phyloP scores from a whole-genome alignment of 2,329 filamentous ascomycete genomes.

The Dothiorella sarmentorum region DNA sequence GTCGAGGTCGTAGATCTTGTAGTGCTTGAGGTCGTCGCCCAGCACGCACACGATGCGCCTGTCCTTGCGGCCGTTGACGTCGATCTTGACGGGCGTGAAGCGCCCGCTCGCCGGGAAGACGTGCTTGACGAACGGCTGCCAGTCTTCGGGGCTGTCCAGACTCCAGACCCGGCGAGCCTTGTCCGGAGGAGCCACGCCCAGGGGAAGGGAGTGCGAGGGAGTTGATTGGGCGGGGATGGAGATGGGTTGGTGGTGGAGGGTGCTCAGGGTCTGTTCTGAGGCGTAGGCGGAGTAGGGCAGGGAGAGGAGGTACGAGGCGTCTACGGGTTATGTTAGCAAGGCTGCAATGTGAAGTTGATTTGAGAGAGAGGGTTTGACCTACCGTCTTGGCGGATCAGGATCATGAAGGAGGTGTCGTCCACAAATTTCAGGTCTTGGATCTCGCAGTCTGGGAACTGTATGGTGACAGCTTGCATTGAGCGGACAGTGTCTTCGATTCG shows the following conservation, averaged over 20 bases:
- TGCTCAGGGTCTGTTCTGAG: conserved; percentile 15
- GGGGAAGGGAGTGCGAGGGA: neutral
- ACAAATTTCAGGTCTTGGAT: conserved; percentile 66
- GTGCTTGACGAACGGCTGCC: conserved; percentile 40
- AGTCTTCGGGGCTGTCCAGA: conserved; percentile 13
- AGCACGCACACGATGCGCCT: conserved; percentile 54
- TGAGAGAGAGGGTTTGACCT: conserved; percentile 32
- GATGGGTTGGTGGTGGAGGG: neutral
- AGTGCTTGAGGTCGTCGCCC: conserved; percentile 52
- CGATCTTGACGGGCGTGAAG: conserved; percentile 49
- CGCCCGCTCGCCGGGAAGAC: conserved; percentile 42
- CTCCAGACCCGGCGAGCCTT: conserved; percentile 1
- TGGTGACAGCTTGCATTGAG: conserved; percentile 53
- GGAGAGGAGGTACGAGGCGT: conserved; percentile 23
- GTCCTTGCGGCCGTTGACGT: conserved; percentile 55
- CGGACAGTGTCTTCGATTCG: conserved; percentile 31
- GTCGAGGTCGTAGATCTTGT: conserved; percentile 56
- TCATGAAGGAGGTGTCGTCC: conserved; percentile 57
- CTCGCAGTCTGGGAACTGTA: conserved; percentile 36
- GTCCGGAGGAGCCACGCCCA: neutral
- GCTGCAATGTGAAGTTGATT: neutral
- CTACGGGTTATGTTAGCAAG: conserved; percentile 13
- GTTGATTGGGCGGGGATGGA: neutral
- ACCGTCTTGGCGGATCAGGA: conserved; percentile 51
- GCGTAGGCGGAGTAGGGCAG: conserved; percentile 23